Evolutionary conservation across 495 filamentous ascomycete genomes (phyloP).

Genomic region (Aspergillus saccharolyticus): DNA sequence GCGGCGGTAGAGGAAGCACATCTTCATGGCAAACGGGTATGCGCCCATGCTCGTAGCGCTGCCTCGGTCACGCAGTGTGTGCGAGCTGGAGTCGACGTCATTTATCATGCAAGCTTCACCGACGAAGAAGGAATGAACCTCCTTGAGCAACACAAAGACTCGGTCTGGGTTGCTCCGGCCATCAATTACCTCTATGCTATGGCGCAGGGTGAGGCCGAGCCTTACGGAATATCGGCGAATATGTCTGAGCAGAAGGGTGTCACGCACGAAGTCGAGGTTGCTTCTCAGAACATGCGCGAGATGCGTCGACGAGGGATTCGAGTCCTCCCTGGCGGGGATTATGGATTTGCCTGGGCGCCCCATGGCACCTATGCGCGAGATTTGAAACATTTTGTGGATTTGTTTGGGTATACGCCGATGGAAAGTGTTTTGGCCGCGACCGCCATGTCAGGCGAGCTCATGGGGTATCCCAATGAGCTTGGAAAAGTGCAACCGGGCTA

Average conservation of each 20-base stretch:
- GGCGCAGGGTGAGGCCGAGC: constrained; percentile 32
- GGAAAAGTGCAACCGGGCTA: constrained; percentile 45
- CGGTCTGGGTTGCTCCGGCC: constrained; percentile 41
- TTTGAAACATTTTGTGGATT: constrained; percentile 46
- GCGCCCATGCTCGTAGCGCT: constrained; percentile 45
- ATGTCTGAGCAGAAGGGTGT: constrained; percentile 42
- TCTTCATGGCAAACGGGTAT: constrained; percentile 37
- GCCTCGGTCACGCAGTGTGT: constrained; percentile 46
- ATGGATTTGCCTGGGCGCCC: constrained; percentile 49
- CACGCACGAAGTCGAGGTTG: constrained; percentile 38
- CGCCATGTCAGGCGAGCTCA: constrained; percentile 38
- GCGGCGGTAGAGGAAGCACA: constrained; percentile 51
- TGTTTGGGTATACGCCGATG: constrained; percentile 44
- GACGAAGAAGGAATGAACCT: constrained; percentile 35
- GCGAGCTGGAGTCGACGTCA: constrained; percentile 46
- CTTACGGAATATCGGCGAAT: constrained; percentile 39
- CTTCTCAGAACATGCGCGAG: constrained; percentile 35
- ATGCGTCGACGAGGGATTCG: constrained; percentile 44
- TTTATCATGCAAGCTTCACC: constrained; percentile 48
- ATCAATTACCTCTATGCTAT: constrained; percentile 44
- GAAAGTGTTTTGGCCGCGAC: constrained; percentile 46
- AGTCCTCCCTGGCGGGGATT: constrained; percentile 49
- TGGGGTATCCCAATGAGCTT: constrained; percentile 43
- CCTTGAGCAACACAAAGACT: constrained; percentile 36
- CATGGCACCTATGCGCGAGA: constrained; percentile 48